These are phyloP conservation scores for Nymphaea colorata DNA, from an alignment of 164 flowering plant genomes.

Conservation along the genomic window DNA sequence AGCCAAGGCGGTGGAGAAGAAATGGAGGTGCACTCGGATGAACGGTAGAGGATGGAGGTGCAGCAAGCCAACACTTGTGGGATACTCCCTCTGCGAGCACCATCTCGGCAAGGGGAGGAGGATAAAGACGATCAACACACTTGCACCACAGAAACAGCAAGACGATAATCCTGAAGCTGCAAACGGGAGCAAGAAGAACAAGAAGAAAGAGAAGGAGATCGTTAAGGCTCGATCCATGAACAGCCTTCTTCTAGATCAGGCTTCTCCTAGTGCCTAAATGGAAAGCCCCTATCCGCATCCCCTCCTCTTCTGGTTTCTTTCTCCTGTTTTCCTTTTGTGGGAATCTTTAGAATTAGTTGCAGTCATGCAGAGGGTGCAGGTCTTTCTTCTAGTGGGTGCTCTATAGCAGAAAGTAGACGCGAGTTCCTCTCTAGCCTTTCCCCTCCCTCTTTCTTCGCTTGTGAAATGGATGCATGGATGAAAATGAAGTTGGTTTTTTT, in stretches of 20 bases:
- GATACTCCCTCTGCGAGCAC: constrained; percentile 81
- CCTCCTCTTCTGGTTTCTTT: no score
- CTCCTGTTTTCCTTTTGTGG: not conserved
- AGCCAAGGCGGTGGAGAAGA: constrained; percentile 19
- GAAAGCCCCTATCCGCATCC: not conserved
- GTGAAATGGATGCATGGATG: not conserved
- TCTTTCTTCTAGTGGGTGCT: not conserved
- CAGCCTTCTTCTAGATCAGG: not conserved
- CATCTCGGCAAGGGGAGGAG: constrained; percentile 69
- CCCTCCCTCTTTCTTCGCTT: not conserved
- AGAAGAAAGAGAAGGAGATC: not conserved
- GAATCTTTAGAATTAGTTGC: not conserved
- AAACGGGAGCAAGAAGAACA: no score
- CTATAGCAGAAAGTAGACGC: not conserved
- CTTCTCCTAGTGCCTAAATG: not conserved
- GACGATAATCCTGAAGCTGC: not conserved
- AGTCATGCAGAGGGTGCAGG: not conserved
- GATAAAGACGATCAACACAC: not conserved
- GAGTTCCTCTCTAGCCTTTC: not conserved
- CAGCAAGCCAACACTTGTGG: constrained; percentile 65
- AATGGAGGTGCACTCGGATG: constrained; percentile 70
- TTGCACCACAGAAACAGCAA: not conserved
- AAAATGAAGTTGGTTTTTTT: no score
- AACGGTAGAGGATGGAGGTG: constrained; percentile 93
- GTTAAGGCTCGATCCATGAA: not conserved